Conservation (phyloP, 768 basidiomycete genomes). For the Mycena leptocephala region DNA sequence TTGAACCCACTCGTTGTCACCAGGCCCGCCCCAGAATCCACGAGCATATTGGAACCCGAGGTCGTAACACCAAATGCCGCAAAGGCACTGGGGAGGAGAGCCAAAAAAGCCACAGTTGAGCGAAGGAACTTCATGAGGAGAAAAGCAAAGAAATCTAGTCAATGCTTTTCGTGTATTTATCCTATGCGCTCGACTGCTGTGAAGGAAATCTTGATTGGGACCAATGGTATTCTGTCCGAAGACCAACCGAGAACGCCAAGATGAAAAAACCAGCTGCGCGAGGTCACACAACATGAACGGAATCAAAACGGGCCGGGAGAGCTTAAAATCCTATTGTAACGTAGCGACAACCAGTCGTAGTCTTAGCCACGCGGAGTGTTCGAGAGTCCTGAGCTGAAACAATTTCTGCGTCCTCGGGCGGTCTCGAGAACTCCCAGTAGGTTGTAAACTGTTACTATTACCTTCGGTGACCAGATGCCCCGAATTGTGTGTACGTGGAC, state of each 20-base stretch:
- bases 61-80: conserved; percentile 65
- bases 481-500: no score
- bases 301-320: conserved; percentile 1
- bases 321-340: background rate
- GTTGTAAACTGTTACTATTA: no score
- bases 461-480: no score
- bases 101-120: conserved; percentile 34
- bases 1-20: conserved; percentile 58
- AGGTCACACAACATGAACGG: conserved; percentile 4
- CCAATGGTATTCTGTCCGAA: background rate
- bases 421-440: no score
- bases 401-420: no score
- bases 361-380: no score
- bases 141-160: background rate
- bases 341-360: no score
- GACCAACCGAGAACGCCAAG: background rate
- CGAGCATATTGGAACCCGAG: conserved; percentile 56
- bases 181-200: background rate
- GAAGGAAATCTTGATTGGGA: background rate
- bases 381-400: no score
- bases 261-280: background rate
- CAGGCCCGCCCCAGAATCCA: conserved; percentile 63
- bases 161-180: conserved; percentile 10
- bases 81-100: conserved; percentile 51
- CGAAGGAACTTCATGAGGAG: conserved; percentile 28